Base-by-base conservation (phyloP, 495 filamentous ascomycete genomes). In the Penicillium cinerascens region DNA sequence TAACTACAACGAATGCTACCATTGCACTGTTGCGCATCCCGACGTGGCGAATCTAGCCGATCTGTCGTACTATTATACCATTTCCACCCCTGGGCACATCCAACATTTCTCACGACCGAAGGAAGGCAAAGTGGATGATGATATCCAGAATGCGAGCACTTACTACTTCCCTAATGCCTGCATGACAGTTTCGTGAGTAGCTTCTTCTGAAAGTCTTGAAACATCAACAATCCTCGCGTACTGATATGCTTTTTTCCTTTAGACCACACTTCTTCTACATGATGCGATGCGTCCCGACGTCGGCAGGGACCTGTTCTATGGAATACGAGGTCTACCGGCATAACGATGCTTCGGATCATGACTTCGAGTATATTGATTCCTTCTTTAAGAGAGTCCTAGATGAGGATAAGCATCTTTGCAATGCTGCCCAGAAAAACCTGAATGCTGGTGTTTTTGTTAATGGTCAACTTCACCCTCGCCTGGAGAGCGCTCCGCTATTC, bases 1-100 rank as follows among this genome's bases (percentile, higher is more conserved):
- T 53, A 79, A 80, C 61, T 81, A 78, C 67, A 80, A 78, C 56
- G 74, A 81, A 54, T 79, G 77, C 52, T 80, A 79, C 47, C 78
- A 79, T 56, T 80, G 78, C 56, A 65, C 56, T 20, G 77, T 74
- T 26, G 67, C 74, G 1, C 77, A 80, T 42, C 76, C 77, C 1
- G 69, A 74, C 48, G 69, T 79, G 46, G 63, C 70, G 9, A 67
- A 65, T 15, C 50, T 77, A 11, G 64, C 73, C 9, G 67, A 79
- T 52, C 61, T 79, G 11, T 63, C 60, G 16, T 64, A 66, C 11
- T 78, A 79, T 56, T 56, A 63, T 16, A 75, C 79, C 8, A 60
- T 71, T 37, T 67, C 71, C 4, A 70, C 66, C 23, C 64, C 60
- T 23, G 65, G 60, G 4, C 59, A 71, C 43, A 74, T 77, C 38